Percentiles rank a stretch among this genome's conserved stretches.
Evolutionary conservation across 345 rosid genomes (phyloP).

Genomic region (Pelargonium nanum): DNA sequence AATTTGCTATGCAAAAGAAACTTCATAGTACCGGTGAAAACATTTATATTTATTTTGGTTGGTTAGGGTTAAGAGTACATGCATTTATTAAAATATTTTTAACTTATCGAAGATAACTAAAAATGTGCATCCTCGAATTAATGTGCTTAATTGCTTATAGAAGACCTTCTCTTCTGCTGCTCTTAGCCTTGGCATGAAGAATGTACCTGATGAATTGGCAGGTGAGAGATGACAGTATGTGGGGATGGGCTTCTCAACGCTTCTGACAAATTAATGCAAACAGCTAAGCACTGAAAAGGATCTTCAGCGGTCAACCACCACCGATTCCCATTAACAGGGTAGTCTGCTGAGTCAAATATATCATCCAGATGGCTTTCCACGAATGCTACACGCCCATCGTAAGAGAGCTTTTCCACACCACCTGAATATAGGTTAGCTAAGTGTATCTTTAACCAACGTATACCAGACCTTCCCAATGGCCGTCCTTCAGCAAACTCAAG

Average conservation of each 20-base stretch:
- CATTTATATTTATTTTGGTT: neutral
- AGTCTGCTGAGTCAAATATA: conserved; percentile 87
- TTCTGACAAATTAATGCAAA: conserved; percentile 72
- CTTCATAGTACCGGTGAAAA: neutral
- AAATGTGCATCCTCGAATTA: neutral
- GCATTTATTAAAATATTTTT: too few species aligned
- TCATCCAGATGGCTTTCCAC: conserved; percentile 73
- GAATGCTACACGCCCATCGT: conserved; percentile 73
- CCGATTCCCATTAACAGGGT: conserved; percentile 63
- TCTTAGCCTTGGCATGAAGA: conserved; percentile 4
- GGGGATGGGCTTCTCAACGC: conserved; percentile 83
- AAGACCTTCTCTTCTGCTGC: conserved; percentile 2
- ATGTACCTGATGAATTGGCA: conserved; percentile 94
- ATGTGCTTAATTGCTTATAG: conserved; percentile 1
- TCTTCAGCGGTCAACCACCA: conserved; percentile 99
- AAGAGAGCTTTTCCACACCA: conserved; percentile 87
- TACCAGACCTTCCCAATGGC: conserved; percentile 79
- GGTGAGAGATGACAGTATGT: conserved; percentile 49
- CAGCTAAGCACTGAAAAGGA: conserved; percentile 97
- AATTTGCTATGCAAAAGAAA: neutral
- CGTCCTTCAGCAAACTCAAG: conserved; percentile 93
- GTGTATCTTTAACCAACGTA: conserved; percentile 85
- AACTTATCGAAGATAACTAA: too few species aligned
- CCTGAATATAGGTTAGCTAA: conserved; percentile 81
- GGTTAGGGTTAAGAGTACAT: neutral